Base-by-base conservation (phyloP, 257 asterid species). In the Jacaranda copaia region DNA sequence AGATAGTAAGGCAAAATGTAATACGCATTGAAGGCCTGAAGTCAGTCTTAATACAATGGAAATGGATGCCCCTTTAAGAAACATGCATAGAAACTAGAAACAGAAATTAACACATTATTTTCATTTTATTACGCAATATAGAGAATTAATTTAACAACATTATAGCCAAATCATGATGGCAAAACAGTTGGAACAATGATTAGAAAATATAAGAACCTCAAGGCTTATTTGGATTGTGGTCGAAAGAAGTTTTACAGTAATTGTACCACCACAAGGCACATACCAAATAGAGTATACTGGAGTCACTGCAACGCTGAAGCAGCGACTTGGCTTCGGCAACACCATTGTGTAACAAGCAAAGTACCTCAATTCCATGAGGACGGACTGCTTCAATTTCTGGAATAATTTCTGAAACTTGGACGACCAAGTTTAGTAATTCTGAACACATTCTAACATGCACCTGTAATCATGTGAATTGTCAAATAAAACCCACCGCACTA, bases 311-410 rank as follows among this genome's bases (percentile, higher is more conserved):
- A 6, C 5, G 61, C 35, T 8, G 61, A 55, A 55, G 3, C 8
- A 55, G 9, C 3, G 35, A 16, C 61, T 55, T 55, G 11, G 61
- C 25, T 16, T 55, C 16, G 32, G 61, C 32, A 6, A 55, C n/a
- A 55, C 35, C 61, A 16, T 55, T 6, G 32, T 55, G 16, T 55
- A 55, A 55, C 61, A n/a, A 0, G 32, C 61, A 55, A 55, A 55
- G 61, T 4, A 11, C 61, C 35, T 55, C 19, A 1, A 53, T 53
- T 53, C 59, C 32, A 2, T 35, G 35, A 55, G 61, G 61, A 55
- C 61, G 61, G 18, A 35, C 10, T 55, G 61, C 61, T 55, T 55
- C 61, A 0, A 55, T 55, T 55, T 55, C 61, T 55, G 61, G 61
- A 18, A 55, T 55, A 15, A 55, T 55, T 5, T 55, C 10, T 5